Evolutionary conservation across 2,329 filamentous ascomycete species (phyloP), one percentile per base, ranked within the genome.

Genomic region (Trichoderma koningiopsis): DNA sequence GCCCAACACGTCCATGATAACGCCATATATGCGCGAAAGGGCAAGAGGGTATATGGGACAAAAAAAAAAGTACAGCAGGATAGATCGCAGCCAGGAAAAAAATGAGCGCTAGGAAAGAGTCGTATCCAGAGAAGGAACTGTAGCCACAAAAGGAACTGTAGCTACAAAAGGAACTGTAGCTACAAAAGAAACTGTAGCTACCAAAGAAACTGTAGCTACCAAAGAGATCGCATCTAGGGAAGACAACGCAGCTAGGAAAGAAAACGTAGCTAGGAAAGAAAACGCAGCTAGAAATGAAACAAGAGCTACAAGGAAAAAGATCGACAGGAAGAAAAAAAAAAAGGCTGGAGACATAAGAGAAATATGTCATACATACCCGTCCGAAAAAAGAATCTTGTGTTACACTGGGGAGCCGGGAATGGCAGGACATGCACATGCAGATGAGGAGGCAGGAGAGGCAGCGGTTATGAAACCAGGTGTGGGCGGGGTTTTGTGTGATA

Each of bases 1-100:
- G 27, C 70, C 68, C 8, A 71, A 22, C 37, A 57, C 64, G 3
- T 71, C 70, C 68, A 71, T 71, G 22, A 35, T 56, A 19, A 43
- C 29, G 33, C 31, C 35, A 62, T 61, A 35, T 14, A 63, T 63
- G 60, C n/a, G 5, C n/a, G 22, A 6, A 37, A 64, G n/a, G 10
- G 10, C 6, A 24, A n/a, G 27, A 19, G 5, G 16, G 37, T 19
- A 40, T 35, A 43, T 19, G 14, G 16, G 37, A 5, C 19, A 60
- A 5, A 5, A 40, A 60, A 5, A 31, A 22, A 29, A 37, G 35
- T 19, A 19, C 16, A 19, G 13, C 14, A 5, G 31, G 31, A 33
- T 33, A 35, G 11, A 35, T 35, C 10, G 33, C 31, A 33, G 31
- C 33, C 11, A 35, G 3, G 11, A 13, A 35, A 35, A 4, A 35